A percentile compares a stretch with the other conserved stretches of the same genome.
These are phyloP conservation scores for Leccinum aurantiacum DNA, from an alignment of 768 basidiomycete genomes.

Conservation along the genomic window DNA sequence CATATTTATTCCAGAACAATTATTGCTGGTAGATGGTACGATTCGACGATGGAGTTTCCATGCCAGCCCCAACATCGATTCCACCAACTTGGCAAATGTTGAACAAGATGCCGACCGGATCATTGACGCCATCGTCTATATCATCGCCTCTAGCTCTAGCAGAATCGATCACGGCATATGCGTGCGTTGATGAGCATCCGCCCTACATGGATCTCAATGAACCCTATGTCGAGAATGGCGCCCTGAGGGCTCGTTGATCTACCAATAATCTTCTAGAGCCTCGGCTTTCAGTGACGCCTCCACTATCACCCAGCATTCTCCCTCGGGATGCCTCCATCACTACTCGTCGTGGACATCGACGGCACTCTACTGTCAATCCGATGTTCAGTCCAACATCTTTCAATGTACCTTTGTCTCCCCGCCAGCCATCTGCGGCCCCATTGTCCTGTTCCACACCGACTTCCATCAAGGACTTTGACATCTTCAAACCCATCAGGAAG, in stretches of 20 bases:
- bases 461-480: constrained; percentile 45
- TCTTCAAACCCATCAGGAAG: too few species aligned
- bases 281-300: constrained; percentile 69
- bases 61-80: constrained; percentile 46
- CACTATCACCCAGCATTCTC: constrained; percentile 57
- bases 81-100: constrained; percentile 41
- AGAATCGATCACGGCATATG: constrained; percentile 75
- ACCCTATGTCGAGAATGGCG: constrained; percentile 34
- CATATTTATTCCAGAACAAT: too few species aligned
- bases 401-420: constrained; percentile 74
- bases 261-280: constrained; percentile 63
- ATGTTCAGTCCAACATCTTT: constrained; percentile 54
- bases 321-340: constrained; percentile 52
- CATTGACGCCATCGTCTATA: constrained; percentile 85
- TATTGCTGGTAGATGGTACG: too few species aligned
- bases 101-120: constrained; percentile 63
- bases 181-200: constrained; percentile 56
- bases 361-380: constrained; percentile 70
- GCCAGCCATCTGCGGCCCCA: constrained; percentile 76
- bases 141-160: constrained; percentile 86
- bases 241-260: constrained; percentile 65
- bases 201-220: constrained; percentile 72
- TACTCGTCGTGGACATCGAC: constrained; percentile 59
- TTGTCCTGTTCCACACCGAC: constrained; percentile 78
- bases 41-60: constrained; percentile 20